A percentile compares a stretch with the other conserved stretches of the same genome.
Evolutionary conservation across 2,329 filamentous ascomycete genomes (phyloP).

Genomic region (Zasmidium cellare): DNA sequence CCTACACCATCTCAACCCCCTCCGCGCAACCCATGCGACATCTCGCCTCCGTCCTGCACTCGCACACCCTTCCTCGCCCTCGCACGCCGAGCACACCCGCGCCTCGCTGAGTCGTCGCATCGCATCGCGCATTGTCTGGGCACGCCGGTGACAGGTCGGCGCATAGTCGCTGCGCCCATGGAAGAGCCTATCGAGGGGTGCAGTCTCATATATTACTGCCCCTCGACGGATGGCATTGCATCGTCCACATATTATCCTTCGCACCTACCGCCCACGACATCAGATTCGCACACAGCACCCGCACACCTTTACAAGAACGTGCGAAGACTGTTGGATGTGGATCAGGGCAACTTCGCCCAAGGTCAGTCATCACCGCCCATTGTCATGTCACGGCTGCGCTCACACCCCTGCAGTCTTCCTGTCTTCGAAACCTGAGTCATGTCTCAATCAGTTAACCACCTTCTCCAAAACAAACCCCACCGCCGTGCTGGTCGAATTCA

Average conservation of each 20-base stretch:
- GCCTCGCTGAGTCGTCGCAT: background rate
- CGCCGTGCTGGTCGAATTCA: slow-evolving; percentile 30
- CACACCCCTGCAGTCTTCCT: slow-evolving; percentile 29
- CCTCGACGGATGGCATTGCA: slow-evolving; percentile 12
- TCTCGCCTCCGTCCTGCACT: background rate
- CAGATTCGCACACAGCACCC: background rate
- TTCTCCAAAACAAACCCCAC: slow-evolving; percentile 27
- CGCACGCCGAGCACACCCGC: background rate
- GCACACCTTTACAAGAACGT: slow-evolving; percentile 27
- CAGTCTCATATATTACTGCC: slow-evolving; percentile 35
- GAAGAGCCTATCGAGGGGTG: slow-evolving; percentile 30
- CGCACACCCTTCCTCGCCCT: background rate
- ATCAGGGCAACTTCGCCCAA: slow-evolving; percentile 33
- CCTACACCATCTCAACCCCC: background rate
- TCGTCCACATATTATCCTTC: slow-evolving; percentile 18
- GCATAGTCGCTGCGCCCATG: slow-evolving; percentile 22
- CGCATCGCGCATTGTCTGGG: background rate
- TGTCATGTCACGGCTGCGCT: slow-evolving; percentile 4
- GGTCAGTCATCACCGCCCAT: slow-evolving; percentile 20
- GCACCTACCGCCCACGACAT: slow-evolving; percentile 15
- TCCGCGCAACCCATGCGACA: background rate
- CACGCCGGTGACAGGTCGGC: background rate
- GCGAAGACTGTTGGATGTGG: slow-evolving; percentile 31
- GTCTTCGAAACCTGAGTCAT: slow-evolving; percentile 27
- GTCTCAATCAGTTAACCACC: slow-evolving; percentile 25